Percentiles rank a stretch among this genome's conserved stretches.
Conservation (phyloP, 2,329 filamentous ascomycete species). For the Epicoccum sorghinum region DNA sequence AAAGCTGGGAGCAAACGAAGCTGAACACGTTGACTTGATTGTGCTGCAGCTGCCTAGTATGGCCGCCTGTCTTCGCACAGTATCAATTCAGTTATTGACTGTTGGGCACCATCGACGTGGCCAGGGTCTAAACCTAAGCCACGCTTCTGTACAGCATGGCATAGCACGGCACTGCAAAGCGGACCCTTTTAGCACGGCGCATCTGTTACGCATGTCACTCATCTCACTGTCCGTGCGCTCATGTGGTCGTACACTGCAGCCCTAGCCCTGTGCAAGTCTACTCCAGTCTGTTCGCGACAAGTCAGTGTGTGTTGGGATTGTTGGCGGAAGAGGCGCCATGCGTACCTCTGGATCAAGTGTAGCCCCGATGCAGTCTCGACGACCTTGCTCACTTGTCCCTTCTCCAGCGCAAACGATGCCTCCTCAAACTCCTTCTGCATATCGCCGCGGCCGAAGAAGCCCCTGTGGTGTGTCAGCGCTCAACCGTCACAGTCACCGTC, state of each 20-base stretch:
- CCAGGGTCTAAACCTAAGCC: slow-evolving; percentile 12
- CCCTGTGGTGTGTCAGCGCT: slow-evolving; percentile 53
- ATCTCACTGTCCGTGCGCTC: background rate
- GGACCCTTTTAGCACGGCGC: slow-evolving; percentile 15
- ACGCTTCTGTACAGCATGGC: slow-evolving; percentile 9
- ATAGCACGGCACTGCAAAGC: slow-evolving; percentile 4
- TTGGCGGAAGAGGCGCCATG: background rate
- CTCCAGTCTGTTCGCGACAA: slow-evolving; percentile 10
- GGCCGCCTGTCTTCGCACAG: slow-evolving; percentile 10
- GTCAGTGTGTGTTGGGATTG: slow-evolving; percentile 5
- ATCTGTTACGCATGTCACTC: background rate
- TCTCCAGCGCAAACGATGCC: slow-evolving; percentile 86
- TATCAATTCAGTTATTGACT: slow-evolving; percentile 13
- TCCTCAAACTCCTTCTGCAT: slow-evolving; percentile 99
- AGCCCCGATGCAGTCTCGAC: slow-evolving; percentile 93
- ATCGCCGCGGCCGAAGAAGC: slow-evolving; percentile 90
- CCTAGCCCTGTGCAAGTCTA: slow-evolving; percentile 6
- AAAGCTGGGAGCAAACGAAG: slow-evolving; percentile 13
- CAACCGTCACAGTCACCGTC: background rate
- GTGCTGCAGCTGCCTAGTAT: slow-evolving; percentile 20
- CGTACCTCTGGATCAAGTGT: slow-evolving; percentile 92
- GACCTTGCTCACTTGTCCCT: slow-evolving; percentile 83
- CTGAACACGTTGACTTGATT: slow-evolving; percentile 24
- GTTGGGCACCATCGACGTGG: slow-evolving; percentile 18
- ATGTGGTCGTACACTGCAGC: slow-evolving; percentile 1